A percentile compares a stretch with the other conserved stretches of the same genome.
Conservation (phyloP, 2,329 filamentous ascomycete genomes). For the Dactylellina drechsleri region DNA sequence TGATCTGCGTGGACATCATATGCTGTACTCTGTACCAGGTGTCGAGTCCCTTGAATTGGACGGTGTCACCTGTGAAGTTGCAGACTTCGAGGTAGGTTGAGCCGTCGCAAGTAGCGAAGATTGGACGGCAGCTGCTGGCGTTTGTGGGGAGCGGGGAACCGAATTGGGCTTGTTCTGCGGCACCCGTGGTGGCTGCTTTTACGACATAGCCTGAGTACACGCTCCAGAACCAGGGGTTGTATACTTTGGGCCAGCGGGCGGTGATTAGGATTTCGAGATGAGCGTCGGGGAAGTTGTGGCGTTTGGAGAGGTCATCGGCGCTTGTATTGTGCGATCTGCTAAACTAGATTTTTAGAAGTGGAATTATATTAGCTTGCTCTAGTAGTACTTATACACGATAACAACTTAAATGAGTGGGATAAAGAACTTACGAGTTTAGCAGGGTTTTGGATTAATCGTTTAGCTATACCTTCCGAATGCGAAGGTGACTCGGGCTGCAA, state of each 20-base stretch:
- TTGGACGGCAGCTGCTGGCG: conserved; percentile 13
- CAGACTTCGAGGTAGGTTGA: conserved; percentile 34
- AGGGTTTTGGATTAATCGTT: too few species aligned
- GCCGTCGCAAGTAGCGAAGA: conserved; percentile 14
- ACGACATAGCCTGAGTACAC: not conserved
- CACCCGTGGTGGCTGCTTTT: too few species aligned
- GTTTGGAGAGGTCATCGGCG: not conserved
- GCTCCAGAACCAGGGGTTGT: not conserved
- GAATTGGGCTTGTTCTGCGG: not conserved
- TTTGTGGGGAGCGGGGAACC: not conserved
- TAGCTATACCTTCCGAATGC: too few species aligned
- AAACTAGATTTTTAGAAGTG: too few species aligned
- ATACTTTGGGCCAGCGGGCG: conserved; percentile 1
- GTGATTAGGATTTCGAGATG: conserved; percentile 24
- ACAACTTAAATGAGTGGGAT: too few species aligned
- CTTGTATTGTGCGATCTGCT: too few species aligned
- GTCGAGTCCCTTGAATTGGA: not conserved
- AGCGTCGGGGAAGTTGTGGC: conserved; percentile 1
- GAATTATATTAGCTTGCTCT: too few species aligned
- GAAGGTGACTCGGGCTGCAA: too few species aligned
- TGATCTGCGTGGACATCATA: conserved; percentile 7
- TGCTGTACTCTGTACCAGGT: not conserved
- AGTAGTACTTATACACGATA: too few species aligned
- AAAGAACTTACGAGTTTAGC: too few species aligned
- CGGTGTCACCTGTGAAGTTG: conserved; percentile 1